Base-by-base conservation (phyloP, 2,329 filamentous ascomycete species). In the Fusarium denticulatum region DNA sequence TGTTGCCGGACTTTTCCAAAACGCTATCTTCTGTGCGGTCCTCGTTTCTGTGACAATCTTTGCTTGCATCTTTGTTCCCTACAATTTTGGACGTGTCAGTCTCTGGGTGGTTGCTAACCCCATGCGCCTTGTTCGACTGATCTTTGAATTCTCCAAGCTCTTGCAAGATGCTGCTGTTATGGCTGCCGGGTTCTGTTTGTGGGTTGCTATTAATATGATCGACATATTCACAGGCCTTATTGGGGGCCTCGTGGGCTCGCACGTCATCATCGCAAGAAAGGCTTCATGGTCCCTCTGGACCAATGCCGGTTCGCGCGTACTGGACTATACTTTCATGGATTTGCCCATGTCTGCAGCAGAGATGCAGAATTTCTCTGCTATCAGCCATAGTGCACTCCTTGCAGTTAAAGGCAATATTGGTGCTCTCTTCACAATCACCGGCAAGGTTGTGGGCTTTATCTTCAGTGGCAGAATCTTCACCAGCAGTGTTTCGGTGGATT, bases 11-110 rank as follows among this genome's bases (percentile, higher is more conserved):
- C 88, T 99, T 11, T 91, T 98, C 75, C 96, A 99, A 79, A 99
- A 99, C 76, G 95, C 94, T 62, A 91, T 98, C 22, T 99, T 99
- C 82, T 97, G 96, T 80, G 92, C 93, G 13, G 92, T 98, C 50
- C 87, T 99, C 34, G 94, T 99, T 20, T 93, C 94, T 2, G 89
- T 96, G 58, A 97, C 95, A 20, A 91, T 99, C 46, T 92, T 94
- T 59, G 85, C 93, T 66, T 96, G 95, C 58, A 90, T 98, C 49
- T 97, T 96, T 84, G 84, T 97, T 58, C 96, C 96, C 0, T 99
- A 98, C 83, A 92, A 98, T 62, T 91, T 95, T 79, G 96, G 96
- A 20, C 95, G 97, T 73, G 86, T 97, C 32, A 91, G 94, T 9
- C 87, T 98, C 47, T 91, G 96, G 80, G 86, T 95, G 56, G 81